Base-by-base conservation (phyloP, 2,329 filamentous ascomycete genomes). In the Fusarium torulosum region DNA sequence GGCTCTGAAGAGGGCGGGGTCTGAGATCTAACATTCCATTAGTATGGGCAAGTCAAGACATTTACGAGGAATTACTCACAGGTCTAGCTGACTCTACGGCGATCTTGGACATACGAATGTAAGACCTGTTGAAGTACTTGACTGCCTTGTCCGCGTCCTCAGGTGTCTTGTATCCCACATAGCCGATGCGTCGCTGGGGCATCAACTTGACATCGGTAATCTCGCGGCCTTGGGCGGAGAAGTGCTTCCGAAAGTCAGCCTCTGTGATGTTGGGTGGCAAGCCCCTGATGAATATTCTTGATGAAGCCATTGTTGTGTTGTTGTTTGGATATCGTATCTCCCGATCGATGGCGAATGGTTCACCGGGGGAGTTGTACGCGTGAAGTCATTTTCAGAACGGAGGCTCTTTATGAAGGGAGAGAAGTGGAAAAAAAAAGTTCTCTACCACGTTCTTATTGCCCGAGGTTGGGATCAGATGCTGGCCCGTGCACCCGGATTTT, bases 21-120 rank as follows among this genome's bases (percentile, higher is more conserved):
- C 84, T 74, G 80, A 79, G 74, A 80, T 80, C 79, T 80, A 71
- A 49, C 77, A 80, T 80, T 80, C 78, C 79, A 74, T 80, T 60
- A 80, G 76, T 54, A 74, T 59, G 54, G 41, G 38, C 57, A 57
- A 52, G 55, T 64, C 60, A 43, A 69, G 71, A 68, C 53, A 70
- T 52, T 41, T 40, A 49, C 33, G 37, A 51, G 49, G 45, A 54
- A 42, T 47, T 40, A 77, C 84, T 75, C 77, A 96, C 91, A 62
- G 96, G 91, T 77, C 88, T 90, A 57, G 96, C 96, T 75, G 96
- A 82, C 81, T 97, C 94, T 65, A 97, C 96, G 29, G 86, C 86
- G 74, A 99, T 94, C 82, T 91, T 96, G 59, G 94, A 97, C 92
- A 97, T 96, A 73, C 94, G 93, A 74, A 99, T 93, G 80, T 94